A percentile compares a stretch with the other conserved stretches of the same genome.
phyloP scores from a whole-genome alignment of 345 rosid genomes.

The Camelina hispida region DNA sequence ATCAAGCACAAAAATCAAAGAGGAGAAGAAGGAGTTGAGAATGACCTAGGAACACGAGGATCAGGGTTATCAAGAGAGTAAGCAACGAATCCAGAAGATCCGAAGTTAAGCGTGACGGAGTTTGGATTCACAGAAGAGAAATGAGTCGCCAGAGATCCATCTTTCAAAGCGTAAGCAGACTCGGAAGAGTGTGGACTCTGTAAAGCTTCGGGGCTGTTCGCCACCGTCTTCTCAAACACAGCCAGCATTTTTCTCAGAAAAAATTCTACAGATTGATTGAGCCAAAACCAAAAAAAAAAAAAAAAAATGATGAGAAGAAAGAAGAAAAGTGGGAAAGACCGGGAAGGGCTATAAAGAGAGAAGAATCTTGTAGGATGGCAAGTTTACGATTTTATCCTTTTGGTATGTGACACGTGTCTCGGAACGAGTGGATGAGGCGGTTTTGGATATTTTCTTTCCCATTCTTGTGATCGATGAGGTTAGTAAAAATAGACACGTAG shows the following conservation, averaged over 20 bases:
- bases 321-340: conserved; percentile 26
- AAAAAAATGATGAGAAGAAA: not conserved
- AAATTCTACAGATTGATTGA: not conserved
- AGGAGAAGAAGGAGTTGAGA: not conserved
- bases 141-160: conserved; percentile 65
- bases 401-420: not conserved
- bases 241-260: conserved; percentile 64
- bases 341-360: conserved; percentile 39
- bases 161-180: conserved; percentile 61
- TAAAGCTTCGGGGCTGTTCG: conserved; percentile 83
- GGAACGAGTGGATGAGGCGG: not conserved
- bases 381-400: conserved; percentile 12
- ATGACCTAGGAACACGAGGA: conserved; percentile 79
- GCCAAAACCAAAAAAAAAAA: not conserved
- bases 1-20: conserved; percentile 3
- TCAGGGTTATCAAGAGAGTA: conserved; percentile 69
- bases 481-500: not conserved
- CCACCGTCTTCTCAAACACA: conserved; percentile 85
- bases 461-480: not conserved
- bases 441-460: conserved; percentile 24
- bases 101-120: conserved; percentile 77
- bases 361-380: not conserved
- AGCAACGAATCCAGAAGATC: conserved; percentile 71
- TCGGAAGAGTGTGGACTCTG: conserved; percentile 62
- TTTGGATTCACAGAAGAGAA: conserved; percentile 56